Evolutionary conservation across 345 rosid species (phyloP).

Genomic region (Boechera stricta): DNA sequence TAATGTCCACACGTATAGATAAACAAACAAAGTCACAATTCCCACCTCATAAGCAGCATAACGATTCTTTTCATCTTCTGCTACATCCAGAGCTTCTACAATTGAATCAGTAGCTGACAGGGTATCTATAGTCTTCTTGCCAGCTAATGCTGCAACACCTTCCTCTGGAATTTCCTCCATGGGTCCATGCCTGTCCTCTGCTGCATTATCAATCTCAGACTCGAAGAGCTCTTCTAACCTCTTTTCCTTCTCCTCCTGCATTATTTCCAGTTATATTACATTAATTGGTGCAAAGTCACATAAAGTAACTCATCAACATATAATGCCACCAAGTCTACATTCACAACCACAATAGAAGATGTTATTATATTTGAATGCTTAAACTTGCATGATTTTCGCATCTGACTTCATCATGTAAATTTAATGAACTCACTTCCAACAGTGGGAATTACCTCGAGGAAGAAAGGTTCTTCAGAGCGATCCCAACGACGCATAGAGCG

Average conservation of each 20-base stretch:
- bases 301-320: slow-evolving; percentile 2
- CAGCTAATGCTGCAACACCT: slow-evolving; percentile 90
- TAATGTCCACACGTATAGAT: slow-evolving; percentile 1
- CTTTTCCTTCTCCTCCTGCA: slow-evolving; percentile 96
- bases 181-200: slow-evolving; percentile 61
- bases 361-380: not conserved
- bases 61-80: slow-evolving; percentile 71
- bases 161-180: slow-evolving; percentile 88
- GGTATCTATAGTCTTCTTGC: slow-evolving; percentile 79
- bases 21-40: not conserved
- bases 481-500: slow-evolving; percentile 98
- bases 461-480: slow-evolving; percentile 94
- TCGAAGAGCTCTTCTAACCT: slow-evolving; percentile 93
- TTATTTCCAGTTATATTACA: slow-evolving; percentile 35
- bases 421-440: slow-evolving; percentile 2
- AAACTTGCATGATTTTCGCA: not conserved
- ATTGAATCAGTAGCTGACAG: slow-evolving; percentile 82
- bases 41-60: slow-evolving; percentile 74
- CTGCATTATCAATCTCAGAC: slow-evolving; percentile 76
- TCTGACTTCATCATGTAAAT: not conserved
- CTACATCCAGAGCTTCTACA: slow-evolving; percentile 77
- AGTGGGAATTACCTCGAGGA: slow-evolving; percentile 69
- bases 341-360: slow-evolving; percentile 3
- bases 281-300: not conserved
- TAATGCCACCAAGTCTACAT: not conserved